Evolutionary conservation across 2,329 filamentous ascomycete genomes (phyloP), one percentile per base, ranked within the genome.

Genomic region (Epichloe hybrida): DNA sequence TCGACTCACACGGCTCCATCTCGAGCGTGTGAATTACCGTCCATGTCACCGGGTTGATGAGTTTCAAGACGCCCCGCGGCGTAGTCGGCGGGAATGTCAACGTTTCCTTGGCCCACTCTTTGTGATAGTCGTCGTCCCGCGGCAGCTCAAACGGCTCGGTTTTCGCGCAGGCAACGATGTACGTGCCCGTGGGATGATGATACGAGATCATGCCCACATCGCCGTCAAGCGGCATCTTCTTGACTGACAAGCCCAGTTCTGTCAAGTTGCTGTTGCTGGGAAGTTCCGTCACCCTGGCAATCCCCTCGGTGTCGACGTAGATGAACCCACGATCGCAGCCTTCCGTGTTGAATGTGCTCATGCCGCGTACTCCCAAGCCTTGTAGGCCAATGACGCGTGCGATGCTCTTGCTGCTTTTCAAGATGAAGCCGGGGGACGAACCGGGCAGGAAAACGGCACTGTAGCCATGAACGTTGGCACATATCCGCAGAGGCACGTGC

Each of bases 371-470:
- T 7, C 79, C 77, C 13, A 75, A 71, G 0, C 85, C 84, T 53
- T 83, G 79, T 1, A 96, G 70, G 11, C 79, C 76, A n/a, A 95
- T 67, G 13, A 95, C 77, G 56, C 81, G 82, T 0, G 91, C 89
- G 5, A 76, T 68, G 48, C 84, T 89, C 56, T 88, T 86, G 37
- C 88, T 79, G 46, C 88, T 88, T 60, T 87, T 94, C 41, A 96
- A 64, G 43, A 98, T 70, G 63, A 97, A 90, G 52, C 81, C 83
- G 0, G 91, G 0, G 0, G 88, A 88, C 4, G 76, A 67, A 0
- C 91, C 90, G 0, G 88, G 83, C 47, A 96, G 75, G 61, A 95
- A 93, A 1, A 97, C 83, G 1, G 86, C 79, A 61, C 80, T 84
- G 64, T 90, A 89, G 3, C 88, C 88, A 34, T 77, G 80, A n/a